Evolutionary conservation across 768 basidiomycete genomes (phyloP), one percentile per base, ranked within the genome.

Genomic region (Psilocybe cyanescens): DNA sequence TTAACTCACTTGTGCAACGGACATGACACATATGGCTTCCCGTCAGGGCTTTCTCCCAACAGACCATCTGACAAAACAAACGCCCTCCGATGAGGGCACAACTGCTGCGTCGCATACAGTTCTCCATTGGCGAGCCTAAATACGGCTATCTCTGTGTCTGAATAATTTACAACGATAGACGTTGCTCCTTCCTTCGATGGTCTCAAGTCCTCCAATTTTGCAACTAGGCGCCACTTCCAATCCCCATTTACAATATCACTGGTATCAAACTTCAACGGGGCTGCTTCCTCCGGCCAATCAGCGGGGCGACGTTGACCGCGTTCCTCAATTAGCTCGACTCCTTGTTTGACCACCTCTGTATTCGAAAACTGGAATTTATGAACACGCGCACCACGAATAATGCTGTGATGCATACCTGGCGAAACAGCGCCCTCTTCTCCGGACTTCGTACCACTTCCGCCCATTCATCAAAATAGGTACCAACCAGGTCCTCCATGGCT

Each of bases 391-490:
- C n/a, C 35, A 11, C 14, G 28, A 41, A 33, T 39, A 33, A 19
- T n/a, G 17, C 3, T 28, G 14, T 50, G 24, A 29, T 28, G 46
- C 56, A 11, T 61, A 66, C 69, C 58, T 69, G 68, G 35, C 49
- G 60, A 39, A 67, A 67, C 16, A 62, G 49, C 0, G 61, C 53
- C 30, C 68, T 59, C 41, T 60, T 61, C 35, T 68, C 60, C 29
- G 65, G 61, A 71, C 71, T 75, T 64, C 77, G 77, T 14, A 91
- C 85, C 3, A 89, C 89, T 11, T 74, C 76, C 2, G 81, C 82
- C 90, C 91, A 91, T 72, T 91, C 90, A 69, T 87, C 86, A 54
- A 81, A 77, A 69, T 87, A 92, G 2, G 87, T 85, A 9, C 82
- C 81, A 11, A 92, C 79, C 2, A 91, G 77, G n/a, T 76, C 73